Evolutionary conservation across 192 early-diverging fungal species (phyloP).

Genomic region (Coemansia sp.): DNA sequence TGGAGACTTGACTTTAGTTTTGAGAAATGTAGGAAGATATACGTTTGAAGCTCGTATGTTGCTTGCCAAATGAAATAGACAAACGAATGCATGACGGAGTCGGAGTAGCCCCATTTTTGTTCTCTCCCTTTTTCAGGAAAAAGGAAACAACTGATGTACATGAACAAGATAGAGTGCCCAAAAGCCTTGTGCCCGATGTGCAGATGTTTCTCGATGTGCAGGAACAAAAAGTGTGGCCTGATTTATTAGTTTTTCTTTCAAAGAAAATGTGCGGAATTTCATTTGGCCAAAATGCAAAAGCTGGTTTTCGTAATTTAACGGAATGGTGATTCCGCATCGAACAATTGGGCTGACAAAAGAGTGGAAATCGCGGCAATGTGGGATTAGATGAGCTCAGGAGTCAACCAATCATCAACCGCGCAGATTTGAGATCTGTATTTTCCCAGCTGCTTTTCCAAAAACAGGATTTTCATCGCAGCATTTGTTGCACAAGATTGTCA

Average conservation of each 20-base stretch:
- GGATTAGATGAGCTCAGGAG: not conserved
- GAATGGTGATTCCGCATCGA: not conserved
- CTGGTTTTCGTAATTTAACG: not conserved
- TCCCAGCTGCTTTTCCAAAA: not conserved
- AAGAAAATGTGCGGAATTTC: not conserved
- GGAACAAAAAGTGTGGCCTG: not conserved
- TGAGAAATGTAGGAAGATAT: not conserved
- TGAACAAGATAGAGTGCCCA: no score
- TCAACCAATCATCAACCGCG: conserved; percentile 12
- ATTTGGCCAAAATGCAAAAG: not conserved
- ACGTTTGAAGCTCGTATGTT: not conserved
- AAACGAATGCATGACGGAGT: no score
- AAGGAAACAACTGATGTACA: no score
- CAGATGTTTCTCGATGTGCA: no score
- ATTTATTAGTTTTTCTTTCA: not conserved
- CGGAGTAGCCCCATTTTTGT: no score
- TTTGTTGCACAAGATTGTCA: conserved; percentile 23
- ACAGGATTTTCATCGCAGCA: not conserved
- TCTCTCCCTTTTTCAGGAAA: no score
- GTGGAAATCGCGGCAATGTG: no score
- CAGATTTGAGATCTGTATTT: conserved; percentile 23
- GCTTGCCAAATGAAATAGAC: no score
- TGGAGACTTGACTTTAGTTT: not conserved
- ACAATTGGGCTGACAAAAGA: not conserved
- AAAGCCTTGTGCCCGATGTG: no score